Percentiles rank a stretch among this genome's conserved stretches.
These are phyloP conservation scores for Striga asiatica DNA, from an alignment of 257 asterid genomes.

Conservation along the genomic window DNA sequence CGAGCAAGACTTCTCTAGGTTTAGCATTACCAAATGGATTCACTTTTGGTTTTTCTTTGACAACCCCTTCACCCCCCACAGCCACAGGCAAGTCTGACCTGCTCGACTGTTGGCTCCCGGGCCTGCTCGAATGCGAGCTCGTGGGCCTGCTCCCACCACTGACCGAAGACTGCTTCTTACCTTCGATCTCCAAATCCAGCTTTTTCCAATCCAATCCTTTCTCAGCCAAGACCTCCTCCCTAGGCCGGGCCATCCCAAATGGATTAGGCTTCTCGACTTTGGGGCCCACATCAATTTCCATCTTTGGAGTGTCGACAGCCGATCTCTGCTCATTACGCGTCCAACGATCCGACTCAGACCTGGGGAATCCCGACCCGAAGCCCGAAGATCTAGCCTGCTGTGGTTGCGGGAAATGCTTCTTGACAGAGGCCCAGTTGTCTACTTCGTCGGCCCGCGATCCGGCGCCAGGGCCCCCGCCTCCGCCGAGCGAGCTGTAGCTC, in stretches of 20 bases:
- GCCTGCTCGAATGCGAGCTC: conserved; percentile 88
- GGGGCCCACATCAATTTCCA: conserved; percentile 21
- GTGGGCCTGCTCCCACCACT: conserved; percentile 55
- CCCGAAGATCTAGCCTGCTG: conserved; percentile 34
- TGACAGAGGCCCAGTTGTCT: conserved; percentile 67
- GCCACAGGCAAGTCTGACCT: conserved; percentile 35
- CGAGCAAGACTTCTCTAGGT: conserved; percentile 93
- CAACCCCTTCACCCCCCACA: conserved; percentile 31
- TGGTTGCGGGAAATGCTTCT: conserved; percentile 34
- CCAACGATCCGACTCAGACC: conserved; percentile 44
- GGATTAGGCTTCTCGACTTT: conserved; percentile 70
- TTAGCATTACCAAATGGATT: conserved; percentile 96
- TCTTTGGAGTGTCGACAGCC: conserved; percentile 26
- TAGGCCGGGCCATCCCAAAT: conserved; percentile 88
- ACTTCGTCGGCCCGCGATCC: conserved; percentile 82
- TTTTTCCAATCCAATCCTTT: conserved; percentile 97
- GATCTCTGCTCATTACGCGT: conserved; percentile 34
- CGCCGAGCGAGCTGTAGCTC: conserved; percentile 55
- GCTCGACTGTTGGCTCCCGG: conserved; percentile 54
- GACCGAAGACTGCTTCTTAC: conserved; percentile 35
- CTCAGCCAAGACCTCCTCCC: conserved; percentile 93
- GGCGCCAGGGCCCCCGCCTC: conserved; percentile 45
- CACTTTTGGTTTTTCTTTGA: conserved; percentile 63
- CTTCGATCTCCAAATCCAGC: conserved; percentile 59
- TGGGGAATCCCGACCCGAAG: conserved; percentile 38